Evolutionary conservation across 306 rosid species (phyloP), one percentile per base, ranked within the genome.

Genomic region (Citrullus amarus): DNA sequence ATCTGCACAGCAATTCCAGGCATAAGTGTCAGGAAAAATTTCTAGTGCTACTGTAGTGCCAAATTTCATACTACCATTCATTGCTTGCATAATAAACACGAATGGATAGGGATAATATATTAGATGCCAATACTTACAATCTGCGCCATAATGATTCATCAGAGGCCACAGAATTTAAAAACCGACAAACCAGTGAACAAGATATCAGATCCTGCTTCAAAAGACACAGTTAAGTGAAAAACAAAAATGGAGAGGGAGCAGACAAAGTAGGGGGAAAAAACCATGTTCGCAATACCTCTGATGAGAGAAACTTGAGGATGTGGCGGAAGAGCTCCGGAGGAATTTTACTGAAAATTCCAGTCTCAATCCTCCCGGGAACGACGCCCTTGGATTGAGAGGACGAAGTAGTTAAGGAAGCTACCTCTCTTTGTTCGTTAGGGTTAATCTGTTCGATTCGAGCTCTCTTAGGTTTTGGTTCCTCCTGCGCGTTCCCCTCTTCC

Each of bases 141-240:
- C 96, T 97, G 70, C 93, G 97, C 98, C 98, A 95, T 65, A 95
- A 53, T 44, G 93, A 82, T 86, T 95, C 98, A 84, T 95, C 98
- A 53, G 96, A 91, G n/a, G 98, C 96, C 0, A 87, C 98, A 82
- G 72, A 78, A 28, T 63, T 91, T n/a, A 95, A 87, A 84, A 92
- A 95, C 70, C 85, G 85, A 87, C 97, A 95, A 68, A 89, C 98
- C 39, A 86, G 81, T 3, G 92, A 82, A 86, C 98, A 95, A 36
- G 97, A 80, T 77, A 92, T 32, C 79, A 91, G 98, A 85, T 95
- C 98, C 97, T 92, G 46, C 25, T 3, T 39, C 46, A 51, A 50
- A 73, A 25, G 15, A 73, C 4, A 39, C 76, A 71, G 53, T 15
- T 55, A 13, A 48, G 56, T 43, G 46, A 53, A 32, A 15, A 43